phyloP scores from a whole-genome alignment of 805 yeast species.

The Kodamaea jinghongensis region DNA sequence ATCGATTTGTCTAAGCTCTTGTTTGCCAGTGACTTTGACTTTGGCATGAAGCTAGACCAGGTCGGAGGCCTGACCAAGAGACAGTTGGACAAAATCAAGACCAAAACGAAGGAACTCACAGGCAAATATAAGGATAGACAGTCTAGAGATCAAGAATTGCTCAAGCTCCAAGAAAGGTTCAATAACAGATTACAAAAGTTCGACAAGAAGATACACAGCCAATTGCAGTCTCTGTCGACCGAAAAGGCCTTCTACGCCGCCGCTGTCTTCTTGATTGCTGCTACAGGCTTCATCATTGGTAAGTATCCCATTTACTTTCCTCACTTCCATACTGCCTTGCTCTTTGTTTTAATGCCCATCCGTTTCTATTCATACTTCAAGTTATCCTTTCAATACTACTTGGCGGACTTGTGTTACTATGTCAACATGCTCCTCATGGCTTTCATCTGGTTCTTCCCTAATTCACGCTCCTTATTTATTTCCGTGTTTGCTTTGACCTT shows the following conservation, averaged over 20 bases:
- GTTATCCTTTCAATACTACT: slow-evolving; percentile 73
- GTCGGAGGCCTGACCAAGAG: slow-evolving; percentile 37
- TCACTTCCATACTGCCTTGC: slow-evolving; percentile 61
- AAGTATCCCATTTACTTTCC: slow-evolving; percentile 76
- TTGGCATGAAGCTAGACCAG: slow-evolving; percentile 36
- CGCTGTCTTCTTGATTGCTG: slow-evolving; percentile 64
- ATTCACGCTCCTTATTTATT: slow-evolving; percentile 67
- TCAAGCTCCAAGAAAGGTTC: slow-evolving; percentile 30
- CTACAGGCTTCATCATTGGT: slow-evolving; percentile 76
- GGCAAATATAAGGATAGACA: slow-evolving; percentile 21
- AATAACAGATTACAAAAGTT: slow-evolving; percentile 31
- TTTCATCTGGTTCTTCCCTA: slow-evolving; percentile 82
- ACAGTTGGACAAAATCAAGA: slow-evolving; percentile 34
- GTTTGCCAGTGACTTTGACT: slow-evolving; percentile 42
- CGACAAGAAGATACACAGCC: slow-evolving; percentile 34
- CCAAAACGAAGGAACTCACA: slow-evolving; percentile 31
- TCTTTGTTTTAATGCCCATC: slow-evolving; percentile 72
- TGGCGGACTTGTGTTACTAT: slow-evolving; percentile 92
- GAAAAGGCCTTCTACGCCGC: slow-evolving; percentile 82
- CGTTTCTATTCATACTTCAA: slow-evolving; percentile 80
- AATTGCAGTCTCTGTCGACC: slow-evolving; percentile 33
- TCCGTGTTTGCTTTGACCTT: slow-evolving; percentile 82
- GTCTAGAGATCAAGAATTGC: slow-evolving; percentile 21
- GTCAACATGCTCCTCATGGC: slow-evolving; percentile 69
- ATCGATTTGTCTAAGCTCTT: slow-evolving; percentile 38